A percentile compares a stretch with the other conserved stretches of the same genome.
phyloP scores from a whole-genome alignment of 441 rosid species.

The Pelargonium myrrhifolium region DNA sequence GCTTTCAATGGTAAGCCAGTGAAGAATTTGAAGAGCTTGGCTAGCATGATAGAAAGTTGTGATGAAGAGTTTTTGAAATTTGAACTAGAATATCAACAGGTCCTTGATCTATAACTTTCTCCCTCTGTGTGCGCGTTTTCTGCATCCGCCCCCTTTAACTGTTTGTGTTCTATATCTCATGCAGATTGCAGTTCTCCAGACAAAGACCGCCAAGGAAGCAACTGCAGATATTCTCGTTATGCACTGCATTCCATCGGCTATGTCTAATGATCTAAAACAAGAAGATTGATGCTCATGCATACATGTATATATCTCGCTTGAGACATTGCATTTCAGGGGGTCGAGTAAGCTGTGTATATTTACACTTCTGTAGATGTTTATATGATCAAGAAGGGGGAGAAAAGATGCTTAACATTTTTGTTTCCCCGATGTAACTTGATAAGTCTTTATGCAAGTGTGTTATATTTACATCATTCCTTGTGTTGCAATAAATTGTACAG shows the following conservation, averaged over 20 bases:
- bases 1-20: constrained; percentile 82
- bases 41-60: constrained; percentile 71
- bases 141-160: neutral
- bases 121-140: neutral
- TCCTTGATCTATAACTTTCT: constrained; percentile 17
- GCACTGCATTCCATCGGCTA: constrained; percentile 81
- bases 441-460: no score
- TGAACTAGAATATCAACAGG: constrained; percentile 83
- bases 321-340: no score
- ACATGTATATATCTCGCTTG: no score
- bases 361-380: no score
- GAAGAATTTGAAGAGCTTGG: constrained; percentile 74
- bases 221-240: constrained; percentile 70
- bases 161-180: constrained; percentile 9
- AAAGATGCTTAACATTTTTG: no score
- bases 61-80: constrained; percentile 69
- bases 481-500: no score
- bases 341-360: no score
- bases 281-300: no score
- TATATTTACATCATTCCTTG: no score
- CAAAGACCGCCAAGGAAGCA: constrained; percentile 64
- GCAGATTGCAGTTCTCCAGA: constrained; percentile 66
- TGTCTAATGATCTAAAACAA: constrained; percentile 30
- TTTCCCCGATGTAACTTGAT: no score
- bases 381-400: no score